A percentile compares a stretch with the other conserved stretches of the same genome.
These are phyloP conservation scores for Calonectria hongkongensis DNA, from an alignment of 2,329 filamentous ascomycete genomes.

Conservation along the genomic window DNA sequence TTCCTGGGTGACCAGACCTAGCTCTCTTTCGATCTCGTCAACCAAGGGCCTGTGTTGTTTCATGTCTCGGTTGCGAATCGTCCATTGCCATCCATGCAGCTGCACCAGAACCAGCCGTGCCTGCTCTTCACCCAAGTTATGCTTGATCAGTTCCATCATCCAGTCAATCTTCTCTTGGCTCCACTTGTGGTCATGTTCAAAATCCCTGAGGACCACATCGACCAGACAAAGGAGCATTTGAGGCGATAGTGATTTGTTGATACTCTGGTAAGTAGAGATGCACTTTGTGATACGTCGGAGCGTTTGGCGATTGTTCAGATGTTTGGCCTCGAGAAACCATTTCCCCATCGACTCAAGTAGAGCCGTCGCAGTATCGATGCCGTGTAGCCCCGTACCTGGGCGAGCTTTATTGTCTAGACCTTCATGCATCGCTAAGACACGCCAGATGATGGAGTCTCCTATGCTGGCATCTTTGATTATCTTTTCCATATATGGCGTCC, in stretches of 20 bases:
- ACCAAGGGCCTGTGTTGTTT: neutral
- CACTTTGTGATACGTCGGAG: slow-evolving; percentile 57
- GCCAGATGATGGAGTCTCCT: slow-evolving; percentile 52
- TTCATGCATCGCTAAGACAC: slow-evolving; percentile 50
- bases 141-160: slow-evolving; percentile 46
- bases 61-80: slow-evolving; percentile 35
- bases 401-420: slow-evolving; percentile 6
- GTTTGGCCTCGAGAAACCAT: slow-evolving; percentile 55
- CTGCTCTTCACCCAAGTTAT: slow-evolving; percentile 45
- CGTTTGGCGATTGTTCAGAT: slow-evolving; percentile 56
- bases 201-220: slow-evolving; percentile 57
- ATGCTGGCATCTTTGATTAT: slow-evolving; percentile 59
- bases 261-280: slow-evolving; percentile 50
- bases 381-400: slow-evolving; percentile 4
- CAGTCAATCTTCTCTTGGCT: slow-evolving; percentile 45
- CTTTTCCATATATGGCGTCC: slow-evolving; percentile 56
- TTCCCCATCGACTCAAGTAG: slow-evolving; percentile 57
- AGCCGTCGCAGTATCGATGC: slow-evolving; percentile 41
- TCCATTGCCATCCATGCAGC: slow-evolving; percentile 51
- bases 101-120: slow-evolving; percentile 40
- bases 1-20: neutral
- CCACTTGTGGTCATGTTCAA: slow-evolving; percentile 59
- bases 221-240: slow-evolving; percentile 54
- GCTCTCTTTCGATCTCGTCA: slow-evolving; percentile 18
- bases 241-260: slow-evolving; percentile 51